phyloP scores from a whole-genome alignment of 1,284 basidiomycete genomes.

The Leucoagaricus sp. region DNA sequence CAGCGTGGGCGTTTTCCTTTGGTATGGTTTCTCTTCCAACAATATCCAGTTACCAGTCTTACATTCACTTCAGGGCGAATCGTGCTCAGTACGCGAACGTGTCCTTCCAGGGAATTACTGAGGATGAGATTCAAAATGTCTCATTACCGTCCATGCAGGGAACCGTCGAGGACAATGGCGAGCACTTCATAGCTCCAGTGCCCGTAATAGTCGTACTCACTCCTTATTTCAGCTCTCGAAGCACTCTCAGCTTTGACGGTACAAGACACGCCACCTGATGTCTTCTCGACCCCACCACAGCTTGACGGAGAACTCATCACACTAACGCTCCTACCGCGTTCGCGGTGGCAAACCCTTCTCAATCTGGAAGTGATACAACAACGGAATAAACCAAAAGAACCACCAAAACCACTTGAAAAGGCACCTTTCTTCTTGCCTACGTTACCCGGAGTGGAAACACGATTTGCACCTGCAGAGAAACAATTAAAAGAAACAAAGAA shows the following conservation, averaged over 20 bases:
- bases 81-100: constrained; percentile 91
- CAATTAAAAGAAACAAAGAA: constrained; percentile 44
- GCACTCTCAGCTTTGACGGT: constrained; percentile 59
- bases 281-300: constrained; percentile 85
- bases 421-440: constrained; percentile 98
- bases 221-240: constrained; percentile 54
- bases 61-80: constrained; percentile 71
- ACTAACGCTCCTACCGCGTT: constrained; percentile 87
- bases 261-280: constrained; percentile 61
- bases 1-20: constrained; percentile 92
- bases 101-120: constrained; percentile 77
- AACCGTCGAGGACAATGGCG: constrained; percentile 71
- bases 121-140: constrained; percentile 73
- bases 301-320: constrained; percentile 88
- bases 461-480: constrained; percentile 66
- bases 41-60: not conserved
- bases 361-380: constrained; percentile 96
- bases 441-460: constrained; percentile 78
- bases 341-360: constrained; percentile 94
- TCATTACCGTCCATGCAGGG: constrained; percentile 86
- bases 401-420: constrained; percentile 92
- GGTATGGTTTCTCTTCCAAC: constrained; percentile 48
- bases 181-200: constrained; percentile 15
- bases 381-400: constrained; percentile 96
- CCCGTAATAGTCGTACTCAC: constrained; percentile 1